Conservation (phyloP, 1,139 yeast species). For the Pichia sp. region DNA sequence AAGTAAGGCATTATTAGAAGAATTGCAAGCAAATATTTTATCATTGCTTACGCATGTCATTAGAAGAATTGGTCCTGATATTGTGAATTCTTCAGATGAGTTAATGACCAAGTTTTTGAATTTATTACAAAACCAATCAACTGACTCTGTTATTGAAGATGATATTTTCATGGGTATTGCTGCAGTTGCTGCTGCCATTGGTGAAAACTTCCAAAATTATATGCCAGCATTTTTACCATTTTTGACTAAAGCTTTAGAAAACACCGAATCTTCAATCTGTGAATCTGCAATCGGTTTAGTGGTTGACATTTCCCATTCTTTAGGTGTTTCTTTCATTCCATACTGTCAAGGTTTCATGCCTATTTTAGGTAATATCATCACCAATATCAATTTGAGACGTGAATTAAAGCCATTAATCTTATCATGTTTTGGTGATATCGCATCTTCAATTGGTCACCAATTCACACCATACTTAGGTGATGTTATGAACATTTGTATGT, state of each 20-base stretch:
- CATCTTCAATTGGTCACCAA: conserved; percentile 76
- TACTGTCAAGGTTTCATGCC: conserved; percentile 83
- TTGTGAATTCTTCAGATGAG: conserved; percentile 69
- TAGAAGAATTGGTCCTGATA: conserved; percentile 73
- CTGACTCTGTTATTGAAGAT: conserved; percentile 84
- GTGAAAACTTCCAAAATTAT: conserved; percentile 66
- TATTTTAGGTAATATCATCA: conserved; percentile 70
- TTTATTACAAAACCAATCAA: conserved; percentile 56
- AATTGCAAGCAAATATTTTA: conserved; percentile 81
- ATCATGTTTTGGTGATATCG: conserved; percentile 97
- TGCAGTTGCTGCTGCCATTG: conserved; percentile 81
- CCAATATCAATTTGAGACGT: conserved; percentile 63
- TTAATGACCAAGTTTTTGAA: conserved; percentile 82
- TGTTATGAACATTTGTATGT: conserved; percentile 69
- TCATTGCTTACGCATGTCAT: conserved; percentile 87
- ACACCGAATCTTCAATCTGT: conserved; percentile 80
- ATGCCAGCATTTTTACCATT: conserved; percentile 83
- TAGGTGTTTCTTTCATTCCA: conserved; percentile 69
- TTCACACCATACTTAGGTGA: conserved; percentile 75
- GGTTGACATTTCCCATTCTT: conserved; percentile 95
- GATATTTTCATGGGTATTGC: conserved; percentile 92
- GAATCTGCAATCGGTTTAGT: conserved; percentile 91
- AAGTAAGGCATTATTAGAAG: conserved; percentile 77
- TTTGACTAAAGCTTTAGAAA: conserved; percentile 72
- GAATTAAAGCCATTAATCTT: conserved; percentile 85